Evolutionary conservation across 148 eudicot species (phyloP).

Genomic region (Euryodendron excelsum): DNA sequence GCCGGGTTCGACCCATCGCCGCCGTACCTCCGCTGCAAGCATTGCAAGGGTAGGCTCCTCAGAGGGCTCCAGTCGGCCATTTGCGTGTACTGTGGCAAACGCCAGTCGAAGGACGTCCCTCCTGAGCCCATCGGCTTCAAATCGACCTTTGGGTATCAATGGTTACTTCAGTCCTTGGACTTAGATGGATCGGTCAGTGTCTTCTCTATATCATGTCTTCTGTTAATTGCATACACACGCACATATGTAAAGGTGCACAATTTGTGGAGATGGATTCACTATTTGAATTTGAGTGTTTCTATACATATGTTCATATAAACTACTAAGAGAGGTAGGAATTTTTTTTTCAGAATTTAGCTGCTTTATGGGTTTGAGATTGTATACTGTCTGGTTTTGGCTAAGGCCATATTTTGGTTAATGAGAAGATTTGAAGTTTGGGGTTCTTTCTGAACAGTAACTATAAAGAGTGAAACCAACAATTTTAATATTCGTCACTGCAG

Average conservation of each 20-base stretch:
- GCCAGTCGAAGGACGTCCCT: constrained; percentile 26
- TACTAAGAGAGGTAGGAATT: not conserved
- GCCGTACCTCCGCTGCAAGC: constrained; percentile 42
- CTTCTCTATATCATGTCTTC: not conserved
- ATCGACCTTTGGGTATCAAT: constrained; percentile 53
- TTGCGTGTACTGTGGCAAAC: constrained; percentile 58
- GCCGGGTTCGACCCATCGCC: constrained; percentile 41
- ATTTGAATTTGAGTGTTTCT: not conserved
- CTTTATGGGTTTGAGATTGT: not conserved
- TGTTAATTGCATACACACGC: not conserved
- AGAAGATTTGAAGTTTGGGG: not conserved
- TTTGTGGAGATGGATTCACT: not conserved
- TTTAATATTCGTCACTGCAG: not conserved
- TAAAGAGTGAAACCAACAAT: not conserved
- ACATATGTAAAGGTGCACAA: not conserved
- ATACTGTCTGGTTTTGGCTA: not conserved
- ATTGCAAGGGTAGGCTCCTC: constrained; percentile 53
- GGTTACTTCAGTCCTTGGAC: constrained; percentile 61
- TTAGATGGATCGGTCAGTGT: constrained; percentile 79
- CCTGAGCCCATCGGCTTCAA: constrained; percentile 47
- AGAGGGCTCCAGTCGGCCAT: constrained; percentile 50
- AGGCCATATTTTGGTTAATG: not conserved
- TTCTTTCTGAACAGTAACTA: not conserved
- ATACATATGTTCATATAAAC: not conserved
- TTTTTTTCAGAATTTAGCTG: not conserved